Evolutionary conservation across 768 basidiomycete species (phyloP).

Genomic region (Podaxis sp.): DNA sequence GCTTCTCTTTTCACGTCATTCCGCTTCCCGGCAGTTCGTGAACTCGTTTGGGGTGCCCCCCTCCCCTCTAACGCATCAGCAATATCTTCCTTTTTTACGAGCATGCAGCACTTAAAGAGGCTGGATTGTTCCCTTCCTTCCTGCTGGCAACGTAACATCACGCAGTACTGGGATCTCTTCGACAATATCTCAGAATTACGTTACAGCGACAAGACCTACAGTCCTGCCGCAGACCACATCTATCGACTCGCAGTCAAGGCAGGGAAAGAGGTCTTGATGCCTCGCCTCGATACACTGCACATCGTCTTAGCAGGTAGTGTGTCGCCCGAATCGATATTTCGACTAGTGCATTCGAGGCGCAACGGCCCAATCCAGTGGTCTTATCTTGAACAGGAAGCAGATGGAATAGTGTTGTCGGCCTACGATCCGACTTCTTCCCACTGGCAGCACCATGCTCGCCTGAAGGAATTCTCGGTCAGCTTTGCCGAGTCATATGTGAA

Average conservation of each 20-base stretch:
- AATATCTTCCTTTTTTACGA: neutral
- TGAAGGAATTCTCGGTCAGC: neutral
- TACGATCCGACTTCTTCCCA: neutral
- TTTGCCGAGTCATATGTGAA: too few relatives aligned
- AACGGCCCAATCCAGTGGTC: neutral
- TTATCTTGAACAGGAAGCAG: neutral
- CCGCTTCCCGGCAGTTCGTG: neutral
- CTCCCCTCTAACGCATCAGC: neutral
- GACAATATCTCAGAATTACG: neutral
- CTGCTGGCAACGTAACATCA: neutral
- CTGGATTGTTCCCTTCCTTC: neutral
- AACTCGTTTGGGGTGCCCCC: neutral
- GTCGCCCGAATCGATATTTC: neutral
- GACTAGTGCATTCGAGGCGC: neutral
- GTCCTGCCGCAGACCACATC: neutral
- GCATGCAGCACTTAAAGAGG: neutral
- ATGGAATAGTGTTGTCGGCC: neutral
- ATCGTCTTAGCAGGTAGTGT: neutral
- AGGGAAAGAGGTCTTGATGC: neutral
- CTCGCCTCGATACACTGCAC: neutral
- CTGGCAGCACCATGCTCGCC: neutral
- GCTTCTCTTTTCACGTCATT: neutral
- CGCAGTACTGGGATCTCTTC: neutral
- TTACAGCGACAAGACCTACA: neutral
- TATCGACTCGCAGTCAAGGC: neutral